Percentiles rank a stretch among this genome's conserved stretches.
Evolutionary conservation across 2,329 filamentous ascomycete species (phyloP).

Genomic region (Pyricularia grisea): DNA sequence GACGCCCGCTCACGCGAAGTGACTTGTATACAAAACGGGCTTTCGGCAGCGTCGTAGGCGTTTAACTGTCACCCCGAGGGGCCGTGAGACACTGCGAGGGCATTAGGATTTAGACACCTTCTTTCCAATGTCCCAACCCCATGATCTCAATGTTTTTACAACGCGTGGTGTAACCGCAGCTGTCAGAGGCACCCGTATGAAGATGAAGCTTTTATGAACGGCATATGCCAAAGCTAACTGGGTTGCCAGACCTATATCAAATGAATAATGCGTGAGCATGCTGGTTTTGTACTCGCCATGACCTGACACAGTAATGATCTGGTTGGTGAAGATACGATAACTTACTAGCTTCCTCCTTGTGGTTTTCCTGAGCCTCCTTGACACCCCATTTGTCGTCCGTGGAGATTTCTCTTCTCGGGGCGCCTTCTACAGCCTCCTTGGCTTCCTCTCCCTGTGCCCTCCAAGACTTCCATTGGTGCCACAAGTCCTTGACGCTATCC

Average conservation of each 20-base stretch:
- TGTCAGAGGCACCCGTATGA: slow-evolving; percentile 85
- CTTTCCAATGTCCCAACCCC: slow-evolving; percentile 95
- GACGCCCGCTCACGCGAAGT: neutral
- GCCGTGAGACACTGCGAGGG: neutral
- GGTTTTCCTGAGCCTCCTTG: slow-evolving; percentile 50
- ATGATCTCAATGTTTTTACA: slow-evolving; percentile 76
- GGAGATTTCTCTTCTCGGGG: slow-evolving; percentile 13
- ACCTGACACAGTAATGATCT: neutral
- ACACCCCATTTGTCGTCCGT: slow-evolving; percentile 47
- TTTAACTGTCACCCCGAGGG: neutral
- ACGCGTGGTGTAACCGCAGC: slow-evolving; percentile 87
- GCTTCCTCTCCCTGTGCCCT: slow-evolving; percentile 29
- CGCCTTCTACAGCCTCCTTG: slow-evolving; percentile 20
- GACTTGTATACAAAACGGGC: neutral
- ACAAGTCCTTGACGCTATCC: slow-evolving; percentile 44
- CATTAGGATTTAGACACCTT: slow-evolving; percentile 20
- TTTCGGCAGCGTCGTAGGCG: neutral
- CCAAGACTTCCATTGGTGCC: slow-evolving; percentile 33
- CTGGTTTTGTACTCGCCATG: neutral
- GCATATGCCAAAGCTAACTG: slow-evolving; percentile 91
- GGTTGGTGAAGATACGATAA: neutral
- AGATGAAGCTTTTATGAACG: slow-evolving; percentile 96
- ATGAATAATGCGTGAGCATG: slow-evolving; percentile 9
- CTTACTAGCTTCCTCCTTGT: slow-evolving; percentile 66
- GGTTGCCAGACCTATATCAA: slow-evolving; percentile 51